Percentiles rank a stretch among this genome's conserved stretches.
phyloP scores from a whole-genome alignment of 2,329 filamentous ascomycete genomes.

The Epichloe gansuensis region DNA sequence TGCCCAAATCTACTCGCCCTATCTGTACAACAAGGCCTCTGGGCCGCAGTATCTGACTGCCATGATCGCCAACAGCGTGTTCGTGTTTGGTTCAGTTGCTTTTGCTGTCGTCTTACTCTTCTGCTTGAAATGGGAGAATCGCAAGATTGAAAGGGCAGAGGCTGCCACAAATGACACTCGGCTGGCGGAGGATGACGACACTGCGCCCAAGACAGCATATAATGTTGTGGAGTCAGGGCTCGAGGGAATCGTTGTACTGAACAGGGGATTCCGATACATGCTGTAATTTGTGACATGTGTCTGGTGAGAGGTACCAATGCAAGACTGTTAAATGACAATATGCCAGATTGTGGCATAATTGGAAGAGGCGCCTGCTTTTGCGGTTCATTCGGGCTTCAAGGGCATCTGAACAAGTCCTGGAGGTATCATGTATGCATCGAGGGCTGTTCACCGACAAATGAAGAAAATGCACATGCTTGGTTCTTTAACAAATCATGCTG shows the following conservation, averaged over 20 bases:
- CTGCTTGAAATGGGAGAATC: constrained; percentile 5
- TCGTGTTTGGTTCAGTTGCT: constrained; percentile 1
- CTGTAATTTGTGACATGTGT: background rate
- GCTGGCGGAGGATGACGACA: background rate
- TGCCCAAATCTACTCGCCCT: constrained; percentile 5
- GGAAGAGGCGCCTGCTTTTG: too few relatives aligned
- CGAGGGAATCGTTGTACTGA: constrained; percentile 1
- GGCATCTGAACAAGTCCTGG: too few relatives aligned
- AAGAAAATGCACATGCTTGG: too few relatives aligned
- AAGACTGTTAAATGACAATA: too few relatives aligned
- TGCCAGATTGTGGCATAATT: too few relatives aligned
- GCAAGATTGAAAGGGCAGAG: constrained; percentile 1
- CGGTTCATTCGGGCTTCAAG: too few relatives aligned
- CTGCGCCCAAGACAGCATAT: background rate
- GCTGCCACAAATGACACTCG: background rate
- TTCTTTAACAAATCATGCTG: too few relatives aligned
- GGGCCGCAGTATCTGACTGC: constrained; percentile 4
- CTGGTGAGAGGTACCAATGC: too few relatives aligned
- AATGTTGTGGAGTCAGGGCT: constrained; percentile 2
- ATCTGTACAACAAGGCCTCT: constrained; percentile 2
- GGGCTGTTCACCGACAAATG: too few relatives aligned
- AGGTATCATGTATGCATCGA: too few relatives aligned
- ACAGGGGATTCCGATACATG: constrained; percentile 4
- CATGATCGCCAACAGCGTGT: constrained; percentile 5
- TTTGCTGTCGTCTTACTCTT: background rate